Evolutionary conservation across 2,329 filamentous ascomycete species (phyloP), one percentile per base, ranked within the genome.

Genomic region (Emergomyces pasteurianus): DNA sequence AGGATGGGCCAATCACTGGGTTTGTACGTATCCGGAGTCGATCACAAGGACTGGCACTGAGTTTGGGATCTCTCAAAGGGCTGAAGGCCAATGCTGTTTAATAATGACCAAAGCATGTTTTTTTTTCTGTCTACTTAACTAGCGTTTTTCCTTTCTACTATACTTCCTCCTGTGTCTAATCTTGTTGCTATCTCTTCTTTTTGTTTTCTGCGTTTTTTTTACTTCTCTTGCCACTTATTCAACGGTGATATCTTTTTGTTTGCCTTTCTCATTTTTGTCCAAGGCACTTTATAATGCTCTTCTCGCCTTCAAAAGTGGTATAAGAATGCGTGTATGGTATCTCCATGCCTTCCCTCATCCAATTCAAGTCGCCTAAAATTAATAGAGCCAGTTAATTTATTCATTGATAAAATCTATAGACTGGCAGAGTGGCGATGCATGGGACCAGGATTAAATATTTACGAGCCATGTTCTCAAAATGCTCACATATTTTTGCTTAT

Each of bases 1-100:
- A 96, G 31, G 88, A 96, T 70, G 94, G 94, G 28, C 90, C 91
- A 6, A 92, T 99, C 65, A 96, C 92, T 49, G 94, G 94, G 52
- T 99, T 99, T 75, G 92, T 99, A 65, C 87, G 94, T 73, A 99
- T 99, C 83, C 86, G 94, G 77, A 96, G 92, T 80, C 88, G 94
- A 73, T 96, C 91, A 43, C 94, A 99, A 78, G 94, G 94, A 56
- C 80, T 99, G 71, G 94, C 94, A 12, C 79, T 99, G 67, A 96
- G 92, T 77, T 79, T 99, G 65, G 94, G 94, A 38, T 95, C 90
- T 57, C 80, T 99, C 70, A 99, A 97, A 79, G 94, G 94, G 1
- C 79, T 99, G 64, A 96, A 92, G 79, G 94, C 92, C 77, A 72
- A 73, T 58, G 63, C 73, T 59, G 71, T 73, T 68, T 75, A 64